These are phyloP conservation scores for Collybia nuda DNA, from an alignment of 768 basidiomycete genomes.

Conservation along the genomic window DNA sequence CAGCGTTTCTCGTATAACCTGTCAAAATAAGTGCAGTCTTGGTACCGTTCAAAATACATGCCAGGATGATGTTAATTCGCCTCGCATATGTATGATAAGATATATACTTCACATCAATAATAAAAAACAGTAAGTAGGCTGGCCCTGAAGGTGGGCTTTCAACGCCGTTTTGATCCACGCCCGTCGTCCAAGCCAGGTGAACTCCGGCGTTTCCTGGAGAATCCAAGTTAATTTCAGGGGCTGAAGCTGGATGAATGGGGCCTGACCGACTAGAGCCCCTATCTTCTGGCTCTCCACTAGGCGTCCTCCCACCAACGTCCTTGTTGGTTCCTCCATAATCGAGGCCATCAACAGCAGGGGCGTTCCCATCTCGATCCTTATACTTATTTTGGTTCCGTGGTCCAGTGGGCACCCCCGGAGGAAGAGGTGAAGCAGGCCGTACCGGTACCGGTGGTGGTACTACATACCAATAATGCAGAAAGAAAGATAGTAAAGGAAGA, in stretches of 20 bases:
- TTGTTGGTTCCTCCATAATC: conserved; percentile 74
- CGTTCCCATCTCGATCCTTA: conserved; percentile 85
- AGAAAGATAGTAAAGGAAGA: conserved; percentile 2
- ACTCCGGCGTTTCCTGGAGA: conserved; percentile 64
- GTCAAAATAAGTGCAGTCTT: no score
- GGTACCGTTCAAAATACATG: no score
- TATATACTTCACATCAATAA: no score
- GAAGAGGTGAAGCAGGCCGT: conserved; percentile 81
- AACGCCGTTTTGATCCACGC: conserved; percentile 71
- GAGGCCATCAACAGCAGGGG: conserved; percentile 84
- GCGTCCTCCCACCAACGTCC: conserved; percentile 46
- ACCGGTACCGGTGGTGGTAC: conserved; percentile 53
- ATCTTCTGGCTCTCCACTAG: conserved; percentile 69
- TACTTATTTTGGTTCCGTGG: conserved; percentile 89
- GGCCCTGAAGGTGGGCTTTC: conserved; percentile 17
- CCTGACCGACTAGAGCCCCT: conserved; percentile 58
- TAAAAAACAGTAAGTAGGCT: no score
- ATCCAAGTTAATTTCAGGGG: not conserved
- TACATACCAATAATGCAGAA: conserved; percentile 7
- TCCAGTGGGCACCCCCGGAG: conserved; percentile 85
- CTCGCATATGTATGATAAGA: no score
- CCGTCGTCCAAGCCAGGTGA: conserved; percentile 71
- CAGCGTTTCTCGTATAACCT: no score
- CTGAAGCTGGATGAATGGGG: not conserved
- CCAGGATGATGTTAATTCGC: no score